Base-by-base conservation (phyloP, 192 early-diverging fungal genomes). In the Coemansia sp. region DNA sequence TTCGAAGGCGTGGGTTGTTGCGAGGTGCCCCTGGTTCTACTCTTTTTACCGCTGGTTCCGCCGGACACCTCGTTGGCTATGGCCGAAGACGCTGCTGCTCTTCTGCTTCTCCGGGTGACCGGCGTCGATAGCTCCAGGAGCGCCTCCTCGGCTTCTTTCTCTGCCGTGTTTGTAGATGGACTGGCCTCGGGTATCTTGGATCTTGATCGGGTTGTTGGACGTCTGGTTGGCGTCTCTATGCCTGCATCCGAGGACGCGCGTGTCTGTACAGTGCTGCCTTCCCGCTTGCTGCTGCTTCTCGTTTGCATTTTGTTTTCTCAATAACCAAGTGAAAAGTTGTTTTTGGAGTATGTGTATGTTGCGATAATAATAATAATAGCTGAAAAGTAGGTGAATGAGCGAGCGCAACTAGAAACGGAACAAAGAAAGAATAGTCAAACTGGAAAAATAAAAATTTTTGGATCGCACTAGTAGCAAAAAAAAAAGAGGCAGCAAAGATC, bases 61-160 rank as follows among this genome's bases (percentile, higher is more conserved):
- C n/a, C n/a, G n/a, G n/a, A n/a, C n/a, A n/a, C n/a, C n/a, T 49
- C 1, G 6, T 54, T 30, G 6, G 49, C 20, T 51, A 22, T 27
- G 8, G 49, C 25, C 4, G 49, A 51, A 25, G 20, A 22, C 13
- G 22, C 49, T 27, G 49, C 49, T 51, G 25, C 20, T 27, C 22
- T 51, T 22, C 20, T 51, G 25, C 19, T 51, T 16, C 22, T 51
- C n/a, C n/a, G 14, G 8, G 27, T 9, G 6, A 4, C 18, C 0
- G 53, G 53, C 53, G 53, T 30, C 5, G 53, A 25, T 14, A 55
- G 53, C 53, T 34, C 32, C 53, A 55, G 19, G 10, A 34, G 29
- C 16, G 53, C 30, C 0, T 27, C 53, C 30, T 55, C 53, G 18
- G 30, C 53, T 3, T 34, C 53, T n/a, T 28, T 19, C n/a, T 55